These are phyloP conservation scores for Panaeolus cyanescens DNA, from an alignment of 768 basidiomycete species.

Conservation along the genomic window DNA sequence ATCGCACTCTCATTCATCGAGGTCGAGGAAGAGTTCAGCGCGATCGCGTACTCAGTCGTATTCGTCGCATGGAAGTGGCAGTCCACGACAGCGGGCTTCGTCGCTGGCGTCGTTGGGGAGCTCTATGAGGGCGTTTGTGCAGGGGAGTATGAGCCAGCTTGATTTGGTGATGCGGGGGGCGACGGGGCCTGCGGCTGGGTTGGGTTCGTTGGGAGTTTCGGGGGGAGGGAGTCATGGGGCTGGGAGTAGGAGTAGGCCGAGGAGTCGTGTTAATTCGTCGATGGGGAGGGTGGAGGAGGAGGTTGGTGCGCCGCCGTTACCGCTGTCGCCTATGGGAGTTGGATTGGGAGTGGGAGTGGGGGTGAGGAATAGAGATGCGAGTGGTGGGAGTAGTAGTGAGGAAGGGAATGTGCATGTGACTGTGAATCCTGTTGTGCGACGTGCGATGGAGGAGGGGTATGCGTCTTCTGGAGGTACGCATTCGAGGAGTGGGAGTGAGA, in stretches of 20 bases:
- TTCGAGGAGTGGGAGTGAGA: constrained; percentile 53
- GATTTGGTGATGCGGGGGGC: constrained; percentile 44
- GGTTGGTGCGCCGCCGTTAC: constrained; percentile 15
- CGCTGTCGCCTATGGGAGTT: constrained; percentile 13
- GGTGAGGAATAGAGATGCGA: constrained; percentile 5
- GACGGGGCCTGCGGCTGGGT: constrained; percentile 22
- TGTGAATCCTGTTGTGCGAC: constrained; percentile 14
- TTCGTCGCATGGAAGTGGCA: constrained; percentile 27
- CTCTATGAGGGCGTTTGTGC: constrained; percentile 63
- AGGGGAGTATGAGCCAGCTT: constrained; percentile 61
- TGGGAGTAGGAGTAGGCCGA: constrained; percentile 19
- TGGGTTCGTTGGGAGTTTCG: constrained; percentile 7
- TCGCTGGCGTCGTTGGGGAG: constrained; percentile 47
- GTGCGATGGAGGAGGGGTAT: constrained; percentile 23
- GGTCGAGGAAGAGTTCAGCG: constrained; percentile 30
- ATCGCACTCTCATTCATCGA: constrained; percentile 30
- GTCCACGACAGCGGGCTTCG: constrained; percentile 40
- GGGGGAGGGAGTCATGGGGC: constrained; percentile 4
- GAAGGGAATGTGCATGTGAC: too few relatives aligned
- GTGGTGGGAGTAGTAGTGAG: too few relatives aligned
- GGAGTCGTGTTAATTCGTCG: constrained; percentile 66
- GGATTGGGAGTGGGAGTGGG: constrained; percentile 4
- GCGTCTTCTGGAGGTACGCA: constrained; percentile 40
- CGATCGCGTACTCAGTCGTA: constrained; percentile 43
- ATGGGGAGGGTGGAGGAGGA: constrained; percentile 69